These are phyloP conservation scores for Vaccinium vitisidaea DNA, from an alignment of 148 eudicot genomes.

Conservation along the genomic window DNA sequence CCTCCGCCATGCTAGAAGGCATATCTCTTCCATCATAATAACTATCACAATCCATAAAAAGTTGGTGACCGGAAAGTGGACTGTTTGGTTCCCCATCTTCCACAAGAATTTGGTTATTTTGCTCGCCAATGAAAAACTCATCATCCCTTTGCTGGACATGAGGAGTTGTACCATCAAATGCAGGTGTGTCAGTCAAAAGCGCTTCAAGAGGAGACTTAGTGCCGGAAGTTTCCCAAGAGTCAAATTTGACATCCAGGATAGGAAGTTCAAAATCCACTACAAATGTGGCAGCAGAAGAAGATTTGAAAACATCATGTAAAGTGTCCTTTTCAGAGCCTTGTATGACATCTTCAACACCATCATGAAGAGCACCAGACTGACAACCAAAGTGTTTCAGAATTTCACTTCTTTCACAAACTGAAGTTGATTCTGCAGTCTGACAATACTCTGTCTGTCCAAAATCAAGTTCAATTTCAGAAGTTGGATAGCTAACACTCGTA, in stretches of 20 bases:
- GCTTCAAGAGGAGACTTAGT: conserved; percentile 42
- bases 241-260: conserved; percentile 77
- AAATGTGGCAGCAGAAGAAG: conserved; percentile 30
- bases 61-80: conserved; percentile 13
- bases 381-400: conserved; percentile 16
- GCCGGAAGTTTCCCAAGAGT: conserved; percentile 24
- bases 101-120: conserved; percentile 17
- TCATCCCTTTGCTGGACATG: conserved; percentile 22
- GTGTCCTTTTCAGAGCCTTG: conserved; percentile 26
- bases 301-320: conserved; percentile 23
- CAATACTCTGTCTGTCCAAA: conserved; percentile 11
- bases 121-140: conserved; percentile 19
- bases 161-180: conserved; percentile 23
- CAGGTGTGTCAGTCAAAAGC: conserved; percentile 41
- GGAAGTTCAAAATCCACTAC: conserved; percentile 62
- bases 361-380: conserved; percentile 14
- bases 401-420: conserved; percentile 19
- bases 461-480: conserved; percentile 19
- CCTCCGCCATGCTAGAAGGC: conserved; percentile 23
- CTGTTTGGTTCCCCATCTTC: conserved; percentile 24
- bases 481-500: conserved; percentile 14
- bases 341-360: conserved; percentile 20
- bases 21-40: conserved; percentile 18
- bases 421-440: conserved; percentile 22
- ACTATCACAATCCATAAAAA: conserved; percentile 35